phyloP scores from a whole-genome alignment of 2,329 filamentous ascomycete species.

The Escovopsis sp. region DNA sequence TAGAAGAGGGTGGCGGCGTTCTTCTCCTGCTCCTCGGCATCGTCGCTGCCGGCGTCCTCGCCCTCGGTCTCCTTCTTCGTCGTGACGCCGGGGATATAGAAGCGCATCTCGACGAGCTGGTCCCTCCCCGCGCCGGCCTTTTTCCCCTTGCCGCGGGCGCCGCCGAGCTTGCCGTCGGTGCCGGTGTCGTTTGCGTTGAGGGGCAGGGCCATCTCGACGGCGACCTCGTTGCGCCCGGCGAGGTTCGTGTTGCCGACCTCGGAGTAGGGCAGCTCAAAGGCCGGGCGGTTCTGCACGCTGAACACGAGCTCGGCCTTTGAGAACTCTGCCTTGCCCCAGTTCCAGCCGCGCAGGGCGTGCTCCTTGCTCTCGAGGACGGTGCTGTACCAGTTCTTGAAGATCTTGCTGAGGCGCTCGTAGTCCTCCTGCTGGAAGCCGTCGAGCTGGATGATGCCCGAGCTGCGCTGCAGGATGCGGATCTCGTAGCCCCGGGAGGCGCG shows the following conservation, averaged over 20 bases:
- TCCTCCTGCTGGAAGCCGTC: slow-evolving; percentile 95
- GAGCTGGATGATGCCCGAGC: slow-evolving; percentile 67
- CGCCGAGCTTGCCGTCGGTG: slow-evolving; percentile 55
- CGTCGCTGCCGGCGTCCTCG: slow-evolving; percentile 54
- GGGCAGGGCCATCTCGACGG: slow-evolving; percentile 79
- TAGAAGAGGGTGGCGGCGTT: slow-evolving; percentile 97
- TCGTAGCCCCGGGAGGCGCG: slow-evolving; percentile 85
- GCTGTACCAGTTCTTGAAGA: slow-evolving; percentile 98
- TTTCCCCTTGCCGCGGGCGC: slow-evolving; percentile 62
- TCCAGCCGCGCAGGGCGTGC: slow-evolving; percentile 92
- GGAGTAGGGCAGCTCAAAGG: slow-evolving; percentile 92
- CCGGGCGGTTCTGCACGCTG: slow-evolving; percentile 91
- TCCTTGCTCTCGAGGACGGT: slow-evolving; percentile 84
- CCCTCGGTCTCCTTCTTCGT: slow-evolving; percentile 57
- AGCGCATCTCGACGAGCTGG: slow-evolving; percentile 95
- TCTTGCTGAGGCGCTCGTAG: slow-evolving; percentile 75
- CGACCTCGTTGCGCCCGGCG: slow-evolving; percentile 93
- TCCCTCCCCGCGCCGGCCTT: slow-evolving; percentile 83
- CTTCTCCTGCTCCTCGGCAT: slow-evolving; percentile 52
- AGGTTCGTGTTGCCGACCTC: slow-evolving; percentile 97
- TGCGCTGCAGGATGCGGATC: slow-evolving; percentile 77
- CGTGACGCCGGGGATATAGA: slow-evolving; percentile 89
- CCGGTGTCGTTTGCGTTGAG: slow-evolving; percentile 57
- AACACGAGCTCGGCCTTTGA: slow-evolving; percentile 89
- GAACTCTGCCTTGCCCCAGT: slow-evolving; percentile 98